Percentiles rank a stretch among this genome's conserved stretches.
Evolutionary conservation across 495 filamentous ascomycete species (phyloP).

Genomic region (Daldinia caldariorum): DNA sequence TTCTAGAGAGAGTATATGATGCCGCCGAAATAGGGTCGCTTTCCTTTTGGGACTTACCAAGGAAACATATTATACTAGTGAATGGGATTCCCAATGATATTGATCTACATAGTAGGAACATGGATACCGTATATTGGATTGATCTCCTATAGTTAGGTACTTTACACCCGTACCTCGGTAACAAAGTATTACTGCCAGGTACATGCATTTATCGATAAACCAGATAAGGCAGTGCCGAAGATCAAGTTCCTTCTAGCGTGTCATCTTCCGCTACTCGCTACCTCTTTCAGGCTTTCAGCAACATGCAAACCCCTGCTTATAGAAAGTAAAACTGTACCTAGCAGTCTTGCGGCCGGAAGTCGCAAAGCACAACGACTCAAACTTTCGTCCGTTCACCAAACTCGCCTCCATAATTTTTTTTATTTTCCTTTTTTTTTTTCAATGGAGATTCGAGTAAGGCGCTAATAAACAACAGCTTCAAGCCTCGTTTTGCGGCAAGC

Average conservation of each 20-base stretch:
- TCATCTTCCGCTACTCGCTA: constrained; percentile 28
- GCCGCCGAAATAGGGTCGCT: no score
- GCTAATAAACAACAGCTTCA: constrained; percentile 18
- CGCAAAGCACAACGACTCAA: constrained; percentile 40
- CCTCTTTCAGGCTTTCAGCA: no score
- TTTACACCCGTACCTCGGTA: no score
- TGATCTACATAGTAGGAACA: no score
- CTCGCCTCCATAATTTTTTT: constrained; percentile 1
- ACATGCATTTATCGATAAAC: constrained; percentile 26
- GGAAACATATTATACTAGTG: no score
- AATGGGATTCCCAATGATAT: no score
- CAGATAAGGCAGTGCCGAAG: constrained; percentile 18
- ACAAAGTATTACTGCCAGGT: neutral
- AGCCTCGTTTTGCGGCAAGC: constrained; percentile 19
- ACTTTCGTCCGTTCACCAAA: neutral
- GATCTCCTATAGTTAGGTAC: no score
- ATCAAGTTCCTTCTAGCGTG: constrained; percentile 33
- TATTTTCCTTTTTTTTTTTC: constrained; percentile 22
- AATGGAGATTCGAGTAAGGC: constrained; percentile 31
- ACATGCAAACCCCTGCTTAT: neutral
- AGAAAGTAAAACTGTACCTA: no score
- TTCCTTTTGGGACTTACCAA: no score
- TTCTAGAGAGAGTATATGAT: no score
- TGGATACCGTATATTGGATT: no score
- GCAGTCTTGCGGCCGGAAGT: constrained; percentile 26